Evolutionary conservation across 2,329 filamentous ascomycete species (phyloP), one percentile per base, ranked within the genome.

Genomic region (Septoria petroselini): DNA sequence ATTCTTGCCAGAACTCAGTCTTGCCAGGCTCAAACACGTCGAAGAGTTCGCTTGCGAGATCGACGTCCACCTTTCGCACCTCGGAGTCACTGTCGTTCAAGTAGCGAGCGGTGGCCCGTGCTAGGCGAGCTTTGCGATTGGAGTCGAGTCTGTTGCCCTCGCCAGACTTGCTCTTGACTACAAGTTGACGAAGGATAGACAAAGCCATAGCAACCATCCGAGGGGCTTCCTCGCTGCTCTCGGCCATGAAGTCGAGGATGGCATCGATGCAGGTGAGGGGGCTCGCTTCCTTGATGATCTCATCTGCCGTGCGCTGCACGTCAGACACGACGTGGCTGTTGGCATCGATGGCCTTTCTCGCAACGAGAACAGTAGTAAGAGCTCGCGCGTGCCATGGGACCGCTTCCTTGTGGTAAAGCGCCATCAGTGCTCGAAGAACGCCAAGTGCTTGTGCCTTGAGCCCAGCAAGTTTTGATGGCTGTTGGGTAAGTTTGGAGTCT

Each of bases 21-120:
- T 72, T 72, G 15, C 49, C 45, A 4, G 37, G 47, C 23, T 57
- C 60, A 37, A 58, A 63, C 7, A 58, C 34, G 27, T 70, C 67
- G 65, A 90, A 85, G 53, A 90, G 70, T 51, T 83, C 81, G 19
- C 89, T 82, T 60, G 86, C 89, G n/a, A 90, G 75, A 65, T 88
- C 82, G 38, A 90, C 84, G n/a, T 86, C 84, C 53, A 87, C 86
- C 76, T 88, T 86, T 33, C 67, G 52, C 8, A 68, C 64, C 43
- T 68, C 65, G 8, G 63, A 61, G 19, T 68, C 59, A 11, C 39
- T 34, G 45, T 63, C 55, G 33, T 58, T 58, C 37, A 65, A 52
- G 38, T 52, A 61, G 27, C 51, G 53, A 12, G 61, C 60, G 7
- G 63, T 58, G 2, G 62, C 58, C 34, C 58, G 51, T 19, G 61